Evolutionary conservation across 805 yeast genomes (phyloP).

Genomic region (Ogataea zsoltii): DNA sequence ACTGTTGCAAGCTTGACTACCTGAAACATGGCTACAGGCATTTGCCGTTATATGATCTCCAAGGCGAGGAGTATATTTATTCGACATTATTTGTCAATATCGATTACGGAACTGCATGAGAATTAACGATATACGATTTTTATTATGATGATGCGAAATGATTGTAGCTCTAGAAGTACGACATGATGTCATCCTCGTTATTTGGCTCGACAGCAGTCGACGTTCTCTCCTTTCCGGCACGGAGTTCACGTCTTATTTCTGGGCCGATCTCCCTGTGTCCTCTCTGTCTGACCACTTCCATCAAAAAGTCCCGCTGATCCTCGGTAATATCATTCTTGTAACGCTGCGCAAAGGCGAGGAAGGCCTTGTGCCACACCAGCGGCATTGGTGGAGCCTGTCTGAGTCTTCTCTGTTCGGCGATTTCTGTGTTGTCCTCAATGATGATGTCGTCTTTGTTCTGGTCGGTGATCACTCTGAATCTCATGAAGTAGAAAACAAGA

Average conservation of each 20-base stretch:
- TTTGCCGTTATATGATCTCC: slow-evolving; percentile 68
- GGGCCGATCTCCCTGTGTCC: slow-evolving; percentile 88
- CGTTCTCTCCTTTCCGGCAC: slow-evolving; percentile 76
- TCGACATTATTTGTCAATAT: slow-evolving; percentile 48
- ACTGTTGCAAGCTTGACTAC: slow-evolving; percentile 60
- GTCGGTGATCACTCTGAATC: slow-evolving; percentile 69
- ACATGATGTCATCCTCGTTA: slow-evolving; percentile 34
- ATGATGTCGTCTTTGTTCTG: slow-evolving; percentile 25
- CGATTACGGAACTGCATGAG: slow-evolving; percentile 14
- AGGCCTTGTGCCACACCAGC: slow-evolving; percentile 96
- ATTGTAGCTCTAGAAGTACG: slow-evolving; percentile 24
- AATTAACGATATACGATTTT: too few relatives aligned
- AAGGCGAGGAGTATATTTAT: slow-evolving; percentile 72
- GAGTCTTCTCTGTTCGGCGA: slow-evolving; percentile 34
- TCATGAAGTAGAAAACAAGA: slow-evolving; percentile 89
- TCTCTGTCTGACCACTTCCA: slow-evolving; percentile 89
- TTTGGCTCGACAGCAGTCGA: slow-evolving; percentile 15
- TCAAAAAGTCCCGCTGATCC: slow-evolving; percentile 91
- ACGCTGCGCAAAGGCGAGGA: slow-evolving; percentile 90
- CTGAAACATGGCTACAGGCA: slow-evolving; percentile 82
- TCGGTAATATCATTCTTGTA: slow-evolving; percentile 98
- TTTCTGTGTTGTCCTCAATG: slow-evolving; percentile 26
- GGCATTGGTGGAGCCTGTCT: slow-evolving; percentile 65
- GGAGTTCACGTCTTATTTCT: slow-evolving; percentile 88
- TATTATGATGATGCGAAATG: background rate